Evolutionary conservation across 192 early-diverging fungal species (phyloP), one percentile per base, ranked within the genome.

Genomic region (Backusella parvicylindrica): DNA sequence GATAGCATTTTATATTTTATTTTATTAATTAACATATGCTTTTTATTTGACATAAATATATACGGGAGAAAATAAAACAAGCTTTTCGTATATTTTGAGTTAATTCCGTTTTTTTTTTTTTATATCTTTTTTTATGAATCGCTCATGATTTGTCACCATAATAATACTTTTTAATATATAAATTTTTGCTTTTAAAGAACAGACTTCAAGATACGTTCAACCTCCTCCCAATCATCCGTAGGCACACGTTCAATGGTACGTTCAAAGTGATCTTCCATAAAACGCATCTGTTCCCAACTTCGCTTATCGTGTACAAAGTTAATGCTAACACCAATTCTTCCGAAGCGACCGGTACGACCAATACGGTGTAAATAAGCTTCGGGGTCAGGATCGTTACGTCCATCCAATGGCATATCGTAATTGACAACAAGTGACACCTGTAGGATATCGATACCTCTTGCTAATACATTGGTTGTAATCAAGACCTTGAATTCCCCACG

Each of bases 351-450:
- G 2, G 98, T 99, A 70, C 98, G 92, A 7, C 98, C 98, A 78
- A 99, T 97, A 69, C 98, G 93, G 82, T 99, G 98, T 35, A 99
- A 83, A 76, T 99, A 99, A 0, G 96, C 98, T 74, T 98, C 97
- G 7, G 88, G 87, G 73, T 99, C 98, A 0, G 96, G 93, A 13
- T 79, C 77, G 23, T 74, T 77, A 23, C 81, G 70, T 21, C 68
- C 79, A 28, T 92, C 91, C 37, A 93, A 75, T 1, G 98, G 98
- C 68, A 99, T 90, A 73, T 99, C 98, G 68, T 93, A 98, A 86
- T 99, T 99, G 79, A 99, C 89, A 13, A 99, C 98, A 71, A 97
- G 82, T 73, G 94, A 95, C 66, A 99, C 96, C 78, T 96, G 94
- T 26, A 91, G 85, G 77, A 98, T 95, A 81, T 99, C 98, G 80